Conservation (phyloP, 305 asterid genomes). For the Fraxinus sp. region DNA sequence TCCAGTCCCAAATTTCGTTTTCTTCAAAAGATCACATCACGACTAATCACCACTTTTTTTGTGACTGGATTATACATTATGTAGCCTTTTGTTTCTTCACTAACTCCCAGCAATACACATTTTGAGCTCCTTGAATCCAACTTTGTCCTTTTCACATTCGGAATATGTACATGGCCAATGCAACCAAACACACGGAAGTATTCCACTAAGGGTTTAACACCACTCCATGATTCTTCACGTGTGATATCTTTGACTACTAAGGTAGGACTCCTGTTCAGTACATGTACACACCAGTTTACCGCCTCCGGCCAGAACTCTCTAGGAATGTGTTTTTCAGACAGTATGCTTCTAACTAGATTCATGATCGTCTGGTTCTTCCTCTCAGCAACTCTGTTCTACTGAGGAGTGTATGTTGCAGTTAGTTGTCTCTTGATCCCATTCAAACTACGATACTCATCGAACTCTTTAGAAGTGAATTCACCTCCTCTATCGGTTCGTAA, state of each 20-base stretch:
- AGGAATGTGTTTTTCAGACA: neutral
- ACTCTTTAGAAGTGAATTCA: neutral
- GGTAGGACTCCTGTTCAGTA: neutral
- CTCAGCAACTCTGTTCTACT: neutral
- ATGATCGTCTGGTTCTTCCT: neutral
- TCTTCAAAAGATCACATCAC: neutral
- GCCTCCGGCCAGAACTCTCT: neutral
- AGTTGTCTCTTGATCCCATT: neutral
- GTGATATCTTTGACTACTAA: neutral
- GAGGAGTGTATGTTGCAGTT: neutral
- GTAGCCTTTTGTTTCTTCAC: neutral
- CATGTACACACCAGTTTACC: neutral
- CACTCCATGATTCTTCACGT: neutral
- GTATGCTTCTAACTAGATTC: neutral
- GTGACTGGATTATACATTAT: neutral
- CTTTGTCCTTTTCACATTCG: neutral
- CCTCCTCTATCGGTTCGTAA: neutral
- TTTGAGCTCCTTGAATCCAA: neutral
- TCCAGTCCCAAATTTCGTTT: neutral
- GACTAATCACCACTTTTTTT: neutral
- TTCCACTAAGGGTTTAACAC: neutral
- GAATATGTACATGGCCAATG: neutral
- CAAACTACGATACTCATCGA: neutral
- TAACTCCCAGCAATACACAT: neutral
- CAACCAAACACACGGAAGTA: neutral